Conservation (phyloP, 345 rosid genomes). For the Eucalyptus polyanthemos region DNA sequence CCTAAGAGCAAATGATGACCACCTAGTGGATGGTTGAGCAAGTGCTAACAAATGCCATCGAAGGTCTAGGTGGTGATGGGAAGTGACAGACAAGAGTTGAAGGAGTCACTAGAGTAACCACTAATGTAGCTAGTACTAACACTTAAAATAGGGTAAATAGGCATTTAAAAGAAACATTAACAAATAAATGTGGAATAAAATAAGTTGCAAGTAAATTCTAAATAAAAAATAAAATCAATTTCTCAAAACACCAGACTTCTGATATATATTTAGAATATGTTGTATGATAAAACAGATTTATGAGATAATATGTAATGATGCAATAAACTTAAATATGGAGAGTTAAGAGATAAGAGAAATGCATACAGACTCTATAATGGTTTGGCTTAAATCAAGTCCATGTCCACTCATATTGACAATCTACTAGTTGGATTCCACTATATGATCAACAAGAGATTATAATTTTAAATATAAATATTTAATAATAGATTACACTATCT, state of each 20-base stretch:
- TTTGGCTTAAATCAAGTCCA: fast-evolving
- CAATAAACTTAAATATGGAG: too few relatives aligned
- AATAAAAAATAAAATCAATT: fast-evolving
- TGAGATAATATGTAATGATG: fast-evolving
- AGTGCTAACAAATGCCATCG: fast-evolving
- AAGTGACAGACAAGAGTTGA: fast-evolving
- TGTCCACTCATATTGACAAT: fast-evolving
- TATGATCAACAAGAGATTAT: too few relatives aligned
- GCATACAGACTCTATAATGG: fast-evolving
- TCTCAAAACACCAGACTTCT: fast-evolving
- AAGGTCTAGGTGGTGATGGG: neutral
- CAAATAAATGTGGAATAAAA: too few relatives aligned
- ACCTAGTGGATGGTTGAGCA: neutral
- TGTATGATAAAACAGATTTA: fast-evolving
- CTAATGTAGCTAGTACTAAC: too few relatives aligned
- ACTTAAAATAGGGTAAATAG: fast-evolving
- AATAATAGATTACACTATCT: too few relatives aligned
- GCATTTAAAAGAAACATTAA: fast-evolving
- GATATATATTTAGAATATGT: fast-evolving
- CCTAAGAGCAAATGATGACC: neutral
- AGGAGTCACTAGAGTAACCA: fast-evolving
- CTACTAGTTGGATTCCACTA: fast-evolving
- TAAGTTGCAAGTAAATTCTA: fast-evolving
- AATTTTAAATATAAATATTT: too few relatives aligned
- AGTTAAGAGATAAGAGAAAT: too few relatives aligned